These are phyloP conservation scores for Fraxinus sp. DNA, from an alignment of 305 asterid species.

Conservation along the genomic window DNA sequence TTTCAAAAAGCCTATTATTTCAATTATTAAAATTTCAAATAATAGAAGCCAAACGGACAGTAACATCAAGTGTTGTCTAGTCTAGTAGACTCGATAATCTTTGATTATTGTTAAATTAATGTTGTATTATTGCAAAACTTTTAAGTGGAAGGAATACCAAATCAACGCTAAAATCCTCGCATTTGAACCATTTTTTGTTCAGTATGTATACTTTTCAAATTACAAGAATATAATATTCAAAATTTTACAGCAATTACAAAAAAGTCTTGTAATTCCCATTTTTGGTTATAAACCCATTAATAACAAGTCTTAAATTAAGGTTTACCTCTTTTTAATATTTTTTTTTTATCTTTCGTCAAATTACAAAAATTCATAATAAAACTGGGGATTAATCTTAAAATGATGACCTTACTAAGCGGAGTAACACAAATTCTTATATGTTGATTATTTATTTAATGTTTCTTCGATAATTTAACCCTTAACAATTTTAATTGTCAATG, in stretches of 20 bases:
- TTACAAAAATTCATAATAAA: background rate
- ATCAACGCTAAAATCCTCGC: slow-evolving; percentile 12
- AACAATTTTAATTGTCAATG: background rate
- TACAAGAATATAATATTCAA: background rate
- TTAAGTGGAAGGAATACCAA: slow-evolving; percentile 14
- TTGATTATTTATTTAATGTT: background rate
- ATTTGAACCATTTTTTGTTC: background rate
- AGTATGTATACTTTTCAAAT: background rate
- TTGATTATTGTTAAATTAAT: slow-evolving; percentile 11
- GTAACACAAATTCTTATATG: background rate
- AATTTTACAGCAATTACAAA: too few relatives aligned
- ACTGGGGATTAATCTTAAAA: too few relatives aligned
- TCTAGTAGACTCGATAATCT: background rate
- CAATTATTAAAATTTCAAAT: too few relatives aligned
- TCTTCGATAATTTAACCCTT: background rate
- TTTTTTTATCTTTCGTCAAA: background rate
- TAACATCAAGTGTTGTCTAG: background rate
- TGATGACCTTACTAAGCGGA: too few relatives aligned
- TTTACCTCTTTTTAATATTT: background rate
- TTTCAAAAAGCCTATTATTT: too few relatives aligned
- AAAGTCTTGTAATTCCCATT: background rate
- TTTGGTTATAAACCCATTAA: background rate
- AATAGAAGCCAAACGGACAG: too few relatives aligned
- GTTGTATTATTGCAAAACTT: slow-evolving; percentile 21
- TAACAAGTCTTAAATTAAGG: background rate